These are phyloP conservation scores for Fagopyrum homotropicum DNA, from an alignment of 148 eudicot species.

Conservation along the genomic window DNA sequence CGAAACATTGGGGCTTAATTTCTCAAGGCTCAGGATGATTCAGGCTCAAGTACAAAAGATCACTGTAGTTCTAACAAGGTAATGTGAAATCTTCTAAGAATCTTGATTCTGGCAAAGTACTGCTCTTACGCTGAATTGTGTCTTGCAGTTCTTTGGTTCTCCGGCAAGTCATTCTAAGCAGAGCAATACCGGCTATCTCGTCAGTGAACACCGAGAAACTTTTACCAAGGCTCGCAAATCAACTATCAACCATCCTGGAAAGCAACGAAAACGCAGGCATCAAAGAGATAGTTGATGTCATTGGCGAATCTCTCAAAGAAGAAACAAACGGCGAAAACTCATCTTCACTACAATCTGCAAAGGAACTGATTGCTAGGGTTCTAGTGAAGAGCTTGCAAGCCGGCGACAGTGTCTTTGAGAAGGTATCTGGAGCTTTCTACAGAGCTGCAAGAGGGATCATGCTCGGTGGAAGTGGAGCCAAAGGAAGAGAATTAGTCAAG, in stretches of 20 bases:
- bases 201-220: background rate
- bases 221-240: conserved; percentile 4
- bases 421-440: conserved; percentile 9
- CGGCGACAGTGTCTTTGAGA: conserved; percentile 8
- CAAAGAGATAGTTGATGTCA: background rate
- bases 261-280: conserved; percentile 7
- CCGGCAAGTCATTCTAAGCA: conserved; percentile 11
- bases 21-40: conserved; percentile 1
- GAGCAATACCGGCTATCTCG: background rate
- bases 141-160: conserved; percentile 11
- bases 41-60: conserved; percentile 12
- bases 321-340: background rate
- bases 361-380: conserved; percentile 12
- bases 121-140: background rate
- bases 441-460: conserved; percentile 8
- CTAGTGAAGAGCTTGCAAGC: conserved; percentile 11
- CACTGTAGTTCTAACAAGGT: conserved; percentile 10
- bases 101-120: background rate
- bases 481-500: conserved; percentile 2
- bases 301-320: background rate
- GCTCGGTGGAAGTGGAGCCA: conserved; percentile 11
- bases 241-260: conserved; percentile 4
- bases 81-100: background rate
- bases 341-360: background rate
- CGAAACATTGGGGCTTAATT: conserved; percentile 9